These are phyloP conservation scores for Boletus sp. DNA, from an alignment of 768 basidiomycete genomes.

Conservation along the genomic window DNA sequence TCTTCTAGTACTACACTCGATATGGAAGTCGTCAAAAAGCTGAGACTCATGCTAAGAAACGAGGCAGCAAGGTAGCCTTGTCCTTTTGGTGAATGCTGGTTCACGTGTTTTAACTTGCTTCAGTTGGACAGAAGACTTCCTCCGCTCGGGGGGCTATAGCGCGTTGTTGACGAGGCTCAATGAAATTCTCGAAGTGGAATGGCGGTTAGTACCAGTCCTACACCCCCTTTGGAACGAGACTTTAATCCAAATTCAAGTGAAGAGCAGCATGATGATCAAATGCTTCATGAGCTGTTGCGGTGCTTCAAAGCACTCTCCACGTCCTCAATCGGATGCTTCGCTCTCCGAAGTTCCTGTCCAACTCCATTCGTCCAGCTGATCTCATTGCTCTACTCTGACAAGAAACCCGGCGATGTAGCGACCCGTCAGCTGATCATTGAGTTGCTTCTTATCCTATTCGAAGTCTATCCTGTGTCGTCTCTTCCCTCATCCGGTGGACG, in stretches of 20 bases:
- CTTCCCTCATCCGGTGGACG: slow-evolving; percentile 51
- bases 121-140: slow-evolving; percentile 90
- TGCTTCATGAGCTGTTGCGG: slow-evolving; percentile 86
- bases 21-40: slow-evolving; percentile 82
- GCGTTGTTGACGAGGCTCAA: slow-evolving; percentile 80
- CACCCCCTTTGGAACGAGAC: background rate
- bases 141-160: slow-evolving; percentile 80
- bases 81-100: background rate
- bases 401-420: slow-evolving; percentile 93
- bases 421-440: slow-evolving; percentile 90
- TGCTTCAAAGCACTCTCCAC: slow-evolving; percentile 94
- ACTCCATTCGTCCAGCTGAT: slow-evolving; percentile 85
- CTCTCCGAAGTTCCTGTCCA: slow-evolving; percentile 85
- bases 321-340: slow-evolving; percentile 82
- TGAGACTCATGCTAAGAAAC: slow-evolving; percentile 82
- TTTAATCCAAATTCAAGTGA: slow-evolving; percentile 53
- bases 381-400: slow-evolving; percentile 88
- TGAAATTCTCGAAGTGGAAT: slow-evolving; percentile 92
- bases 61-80: slow-evolving; percentile 75
- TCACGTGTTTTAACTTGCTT: background rate
- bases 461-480: slow-evolving; percentile 75
- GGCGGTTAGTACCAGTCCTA: slow-evolving; percentile 65
- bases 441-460: slow-evolving; percentile 81
- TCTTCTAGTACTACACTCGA: slow-evolving; percentile 76
- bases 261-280: slow-evolving; percentile 96